Evolutionary conservation across 2,329 filamentous ascomycete species (phyloP), one percentile per base, ranked within the genome.

Genomic region (Penicillium sp.): DNA sequence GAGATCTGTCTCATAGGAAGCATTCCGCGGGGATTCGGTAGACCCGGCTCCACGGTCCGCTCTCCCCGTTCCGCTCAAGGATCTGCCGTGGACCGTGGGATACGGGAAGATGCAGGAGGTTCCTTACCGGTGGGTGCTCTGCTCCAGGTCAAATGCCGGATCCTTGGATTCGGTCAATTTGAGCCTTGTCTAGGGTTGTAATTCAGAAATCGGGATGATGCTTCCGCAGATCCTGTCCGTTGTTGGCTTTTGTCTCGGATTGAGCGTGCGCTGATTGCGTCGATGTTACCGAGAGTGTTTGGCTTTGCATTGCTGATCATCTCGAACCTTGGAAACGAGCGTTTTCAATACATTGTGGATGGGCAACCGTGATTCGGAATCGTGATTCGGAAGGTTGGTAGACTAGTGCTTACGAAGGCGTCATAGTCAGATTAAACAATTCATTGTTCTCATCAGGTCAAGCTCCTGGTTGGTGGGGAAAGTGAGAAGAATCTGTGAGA

Each of bases 21-120:
- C 52, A 58, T 61, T 61, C 56, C 46, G 41, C 35, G 43, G 39
- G 39, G 31, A 35, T 16, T 37, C 47, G 26, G 29, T 52, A 41
- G 60, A 48, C 54, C 41, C 26, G 14, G n/a, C 51, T 27, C 43
- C 22, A 45, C 54, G 35, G 47, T n/a, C 53, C 59, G 46, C 14
- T 16, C 13, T 49, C 48, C 39, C 35, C 43, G 49, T 46, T 51
- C 39, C 45, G 31, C 45, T 11, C 6, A 19, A 41, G 19, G 11
- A 29, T 4, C 10, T 48, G 37, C 29, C 14, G 29, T 13, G 29
- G 29, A 5, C 29, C 26, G 16, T n/a, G 26, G 35, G 24, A 22
- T 33, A 24, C 39, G 47, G 49, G 31, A 52, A 5, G 29, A 22
- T 55, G 47, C 56, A 55, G 50, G 8, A 19, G 35, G 35, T 39